phyloP scores from a whole-genome alignment of 2,329 filamentous ascomycete genomes.

The Aspergillus fumigatiaffinis region DNA sequence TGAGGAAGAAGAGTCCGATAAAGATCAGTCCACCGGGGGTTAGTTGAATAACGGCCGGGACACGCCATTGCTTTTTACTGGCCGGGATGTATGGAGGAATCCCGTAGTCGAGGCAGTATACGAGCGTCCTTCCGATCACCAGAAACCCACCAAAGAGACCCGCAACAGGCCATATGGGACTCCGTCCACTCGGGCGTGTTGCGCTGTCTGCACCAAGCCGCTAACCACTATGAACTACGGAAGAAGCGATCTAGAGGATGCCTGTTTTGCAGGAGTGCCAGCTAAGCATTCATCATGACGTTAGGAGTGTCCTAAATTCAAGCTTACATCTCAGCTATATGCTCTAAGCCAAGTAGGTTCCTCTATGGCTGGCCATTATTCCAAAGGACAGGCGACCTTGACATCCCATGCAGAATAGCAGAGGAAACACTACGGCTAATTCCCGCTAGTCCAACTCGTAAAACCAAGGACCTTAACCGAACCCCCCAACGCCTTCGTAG shows the following conservation, averaged over 20 bases:
- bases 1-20: constrained; percentile 48
- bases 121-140: constrained; percentile 44
- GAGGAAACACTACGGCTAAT: too few species aligned
- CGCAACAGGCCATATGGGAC: constrained; percentile 14
- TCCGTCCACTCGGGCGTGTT: constrained; percentile 11
- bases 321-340: too few species aligned
- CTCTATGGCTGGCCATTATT: too few species aligned
- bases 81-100: constrained; percentile 43
- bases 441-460: too few species aligned
- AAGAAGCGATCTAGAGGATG: neutral
- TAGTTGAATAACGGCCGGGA: constrained; percentile 52
- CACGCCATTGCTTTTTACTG: constrained; percentile 50
- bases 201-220: neutral
- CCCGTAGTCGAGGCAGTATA: constrained; percentile 53
- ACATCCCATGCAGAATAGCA: too few species aligned
- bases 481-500: too few species aligned
- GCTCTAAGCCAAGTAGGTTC: neutral
- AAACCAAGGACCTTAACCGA: too few species aligned
- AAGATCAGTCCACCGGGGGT: constrained; percentile 50
- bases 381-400: too few species aligned
- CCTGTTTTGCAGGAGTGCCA: too few species aligned
- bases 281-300: too few species aligned
- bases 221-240: neutral
- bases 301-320: too few species aligned
- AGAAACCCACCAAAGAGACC: constrained; percentile 37